Conservation (phyloP, 129 eudicot genomes). For the Solidago caesia region DNA sequence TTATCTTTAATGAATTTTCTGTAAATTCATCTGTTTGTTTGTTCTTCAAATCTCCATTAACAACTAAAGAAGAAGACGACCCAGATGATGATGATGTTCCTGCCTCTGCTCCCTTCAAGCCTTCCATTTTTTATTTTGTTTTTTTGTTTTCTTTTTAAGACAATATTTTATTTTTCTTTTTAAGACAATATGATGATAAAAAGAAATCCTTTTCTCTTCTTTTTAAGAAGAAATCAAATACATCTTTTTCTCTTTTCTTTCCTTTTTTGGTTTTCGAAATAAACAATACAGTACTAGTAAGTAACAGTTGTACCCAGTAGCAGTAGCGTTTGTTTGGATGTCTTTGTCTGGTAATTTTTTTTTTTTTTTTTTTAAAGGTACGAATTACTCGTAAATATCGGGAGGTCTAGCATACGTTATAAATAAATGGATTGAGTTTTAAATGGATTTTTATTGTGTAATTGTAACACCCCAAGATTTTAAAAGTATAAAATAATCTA, state of each 20-base stretch:
- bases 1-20: slow-evolving; percentile 24
- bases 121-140: slow-evolving; percentile 39
- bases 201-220: not conserved
- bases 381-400: not conserved
- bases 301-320: slow-evolving; percentile 2
- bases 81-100: slow-evolving; percentile 45
- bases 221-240: slow-evolving; percentile 21
- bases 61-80: slow-evolving; percentile 25
- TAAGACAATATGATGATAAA: slow-evolving; percentile 6
- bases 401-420: not conserved
- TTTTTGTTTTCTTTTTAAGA: slow-evolving; percentile 23
- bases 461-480: too few relatives aligned
- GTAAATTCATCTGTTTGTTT: slow-evolving; percentile 21
- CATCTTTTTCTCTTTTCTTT: not conserved
- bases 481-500: too few relatives aligned
- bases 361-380: slow-evolving; percentile 16
- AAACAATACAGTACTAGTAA: slow-evolving; percentile 20
- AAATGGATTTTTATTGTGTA: too few relatives aligned
- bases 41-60: slow-evolving; percentile 28
- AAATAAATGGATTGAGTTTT: too few relatives aligned
- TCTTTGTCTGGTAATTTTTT: slow-evolving; percentile 15
- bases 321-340: slow-evolving; percentile 19
- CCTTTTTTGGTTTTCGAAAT: slow-evolving; percentile 25
- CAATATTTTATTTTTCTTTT: not conserved
- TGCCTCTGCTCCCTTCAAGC: slow-evolving; percentile 49